Base-by-base conservation (phyloP, 2,329 filamentous ascomycete genomes). In the Pseudonectria buxi region DNA sequence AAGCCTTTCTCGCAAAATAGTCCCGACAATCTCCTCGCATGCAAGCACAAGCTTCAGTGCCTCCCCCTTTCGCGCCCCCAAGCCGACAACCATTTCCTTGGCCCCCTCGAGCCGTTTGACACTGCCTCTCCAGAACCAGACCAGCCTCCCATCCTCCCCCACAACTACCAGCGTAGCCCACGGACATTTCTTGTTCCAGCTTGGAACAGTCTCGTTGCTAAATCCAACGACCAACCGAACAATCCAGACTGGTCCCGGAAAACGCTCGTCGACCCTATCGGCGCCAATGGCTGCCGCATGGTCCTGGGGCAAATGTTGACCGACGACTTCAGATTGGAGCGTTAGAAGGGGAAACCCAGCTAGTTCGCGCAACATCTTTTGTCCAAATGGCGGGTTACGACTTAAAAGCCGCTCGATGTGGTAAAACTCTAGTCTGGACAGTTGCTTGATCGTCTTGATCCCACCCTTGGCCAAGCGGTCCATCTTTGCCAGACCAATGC, bases 11-110 rank as follows among this genome's bases (percentile, higher is more conserved):
- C 54, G 47, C 26, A 71, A 55, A 24, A 65, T 55, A 0, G 77
- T 80, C 2, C 78, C 78, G 3, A 80, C 86, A 49, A 96, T 83
- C 28, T 87, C 81, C 61, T 95, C 90, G 46, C 89, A 96, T 57
- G 86, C 84, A 32, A 89, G 77, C 41, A 79, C 86, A 15, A 70
- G 70, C 24, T 92, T 73, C 3, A 69, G 62, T 37, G 82, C 74
- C 13, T 74, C 71, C 0, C 66, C 55, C 4, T 63, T 63, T 2
- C 58, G 70, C 14, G 87, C 55, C 0, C 73, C 62, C 1, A 79
- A 73, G 0, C 51, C 14, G 62, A 73, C 43, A 83, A 81, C 72
- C 15, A 69, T 50, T 6, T 66, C 65, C 18, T 81, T 74, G 0
- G 71, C 72, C 5, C 68, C 69, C n/a, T 72, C 67, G 7, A 95